Base-by-base conservation (phyloP, 2,329 filamentous ascomycete species). In the Nemania sp. region DNA sequence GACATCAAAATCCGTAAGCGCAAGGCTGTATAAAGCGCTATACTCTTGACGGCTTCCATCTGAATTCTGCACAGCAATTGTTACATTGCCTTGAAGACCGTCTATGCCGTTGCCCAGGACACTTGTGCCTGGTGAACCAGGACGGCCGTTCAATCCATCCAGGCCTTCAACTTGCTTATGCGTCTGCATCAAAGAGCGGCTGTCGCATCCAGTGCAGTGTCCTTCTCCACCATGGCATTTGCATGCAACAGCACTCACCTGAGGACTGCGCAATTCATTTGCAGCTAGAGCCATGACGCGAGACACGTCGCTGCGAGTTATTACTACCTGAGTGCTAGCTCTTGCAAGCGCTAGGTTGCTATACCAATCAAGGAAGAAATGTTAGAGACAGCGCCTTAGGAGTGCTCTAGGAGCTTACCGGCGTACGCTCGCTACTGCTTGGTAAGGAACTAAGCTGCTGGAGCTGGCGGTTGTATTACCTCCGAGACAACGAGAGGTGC, bases 21-120 rank as follows among this genome's bases (percentile, higher is more conserved):
- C 55, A 29, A 65, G 62, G 60, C 27, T 60, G 22, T 65, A 65
- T 13, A 60, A 41, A 60, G 62, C 60, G 38, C 27, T 65, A 22
- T 65, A 65, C 27, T 60, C 49, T 47, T 60, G 56, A 22, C 38
- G 62, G 49, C 62, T 65, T 65, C 49, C 49, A 60, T 65, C 62
- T 27, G 56, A 29, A 26, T 60, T 65, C 38, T 60, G 13, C 47
- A 65, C 56, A 54, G 41, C 56, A 49, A 65, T 65, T 47, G 56
- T 65, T 65, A 60, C 49, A 18, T 41, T 60, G 15, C 62, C 62
- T 24, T 29, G 62, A 60, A 55, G 55, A 29, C 62, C 55, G 49
- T 24, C 49, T 22, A 54, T 20, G 15, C 62, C 56, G 22, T 49
- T 41, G 15, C 60, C 27, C 49, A 60, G 62, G 27, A 49, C 20